Evolutionary conservation across 208 protist species (phyloP).

Genomic region (Leishmania guyanensis): DNA sequence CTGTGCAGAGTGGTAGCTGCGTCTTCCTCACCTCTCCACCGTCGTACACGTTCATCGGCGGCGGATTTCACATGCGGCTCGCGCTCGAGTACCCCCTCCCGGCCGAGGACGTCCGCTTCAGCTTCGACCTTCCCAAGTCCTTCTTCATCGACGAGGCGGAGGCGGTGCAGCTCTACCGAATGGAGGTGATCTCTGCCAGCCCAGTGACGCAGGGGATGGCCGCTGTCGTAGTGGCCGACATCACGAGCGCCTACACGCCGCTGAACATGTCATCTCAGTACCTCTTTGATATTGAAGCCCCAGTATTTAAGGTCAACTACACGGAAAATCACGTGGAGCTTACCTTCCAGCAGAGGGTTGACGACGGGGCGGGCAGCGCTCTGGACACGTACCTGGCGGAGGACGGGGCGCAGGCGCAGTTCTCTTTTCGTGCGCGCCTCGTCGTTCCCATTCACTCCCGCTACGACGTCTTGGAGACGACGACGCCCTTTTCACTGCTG

Average conservation of each 20-base stretch:
- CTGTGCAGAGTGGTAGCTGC: slow-evolving; percentile 15
- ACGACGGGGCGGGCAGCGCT: background rate
- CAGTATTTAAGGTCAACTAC: slow-evolving; percentile 71
- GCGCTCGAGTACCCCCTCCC: slow-evolving; percentile 55
- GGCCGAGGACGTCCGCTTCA: slow-evolving; percentile 29
- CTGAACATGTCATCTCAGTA: slow-evolving; percentile 44
- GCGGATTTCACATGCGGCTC: slow-evolving; percentile 82
- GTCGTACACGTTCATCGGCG: slow-evolving; percentile 41
- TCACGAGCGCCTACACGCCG: slow-evolving; percentile 36
- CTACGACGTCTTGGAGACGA: slow-evolving; percentile 64
- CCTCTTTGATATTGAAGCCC: slow-evolving; percentile 84
- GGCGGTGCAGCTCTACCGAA: slow-evolving; percentile 59
- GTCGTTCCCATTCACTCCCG: slow-evolving; percentile 83
- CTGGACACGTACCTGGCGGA: slow-evolving; percentile 15
- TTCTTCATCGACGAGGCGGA: slow-evolving; percentile 84
- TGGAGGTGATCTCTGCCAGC: slow-evolving; percentile 14
- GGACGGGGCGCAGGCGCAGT: background rate
- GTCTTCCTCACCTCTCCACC: slow-evolving; percentile 4
- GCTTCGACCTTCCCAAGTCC: slow-evolving; percentile 46
- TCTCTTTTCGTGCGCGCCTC: slow-evolving; percentile 26
- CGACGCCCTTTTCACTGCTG: slow-evolving; percentile 39
- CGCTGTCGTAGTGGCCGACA: slow-evolving; percentile 23
- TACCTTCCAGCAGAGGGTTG: slow-evolving; percentile 15
- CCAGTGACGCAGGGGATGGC: background rate
- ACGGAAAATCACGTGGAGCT: slow-evolving; percentile 46